Base-by-base conservation (phyloP, 495 filamentous ascomycete species). In the Penicillium atrosanguineum region DNA sequence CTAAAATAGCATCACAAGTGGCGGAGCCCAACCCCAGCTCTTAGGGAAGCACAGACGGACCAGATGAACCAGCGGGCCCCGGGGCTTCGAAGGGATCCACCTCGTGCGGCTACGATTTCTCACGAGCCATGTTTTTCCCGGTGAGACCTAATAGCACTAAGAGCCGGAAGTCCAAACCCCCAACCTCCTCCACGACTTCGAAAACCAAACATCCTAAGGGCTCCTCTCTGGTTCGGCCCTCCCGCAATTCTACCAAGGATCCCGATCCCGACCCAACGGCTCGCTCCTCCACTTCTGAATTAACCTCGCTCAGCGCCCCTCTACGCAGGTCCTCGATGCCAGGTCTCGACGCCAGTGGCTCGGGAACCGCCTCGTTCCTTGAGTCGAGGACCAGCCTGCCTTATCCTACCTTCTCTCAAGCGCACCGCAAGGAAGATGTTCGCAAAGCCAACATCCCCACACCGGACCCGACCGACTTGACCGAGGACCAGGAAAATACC, bases 321-420 rank as follows among this genome's bases (percentile, higher is more conserved):
- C 67, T 62, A 58, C 74, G 78, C 46, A 69, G 75, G 53, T 75
- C 75, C 66, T 82, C 79, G 28, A 76, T 82, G 74, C 76, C 79
- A 11, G 68, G 69, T 31, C 62, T 77, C 48, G 77, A 79, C 45
- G 63, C 69, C 19, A 70, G 61, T 43, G 62, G 60, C 20, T 56
- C 69, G 15, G 66, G 60, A 36, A 67, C 77, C 29, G 70, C 70
- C 52, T 77, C 76, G 18, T 78, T 79, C 50, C 65, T 75, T 44
- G 76, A 73, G 44, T 80, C 77, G 47, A 79, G 75, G 60, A 77
- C 81, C 55, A 90, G 80, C 73, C 68, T 88, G 20, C 86, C 90
- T 12, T 97, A 97, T 65, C 91, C 92, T 5, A 79, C 75, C 16
- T 94, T 95, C 73, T 92, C 87, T 63, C 96, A 95, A 68, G 85